Base-by-base conservation (phyloP, 2,329 filamentous ascomycete species). In the Lecanicillium sp. region DNA sequence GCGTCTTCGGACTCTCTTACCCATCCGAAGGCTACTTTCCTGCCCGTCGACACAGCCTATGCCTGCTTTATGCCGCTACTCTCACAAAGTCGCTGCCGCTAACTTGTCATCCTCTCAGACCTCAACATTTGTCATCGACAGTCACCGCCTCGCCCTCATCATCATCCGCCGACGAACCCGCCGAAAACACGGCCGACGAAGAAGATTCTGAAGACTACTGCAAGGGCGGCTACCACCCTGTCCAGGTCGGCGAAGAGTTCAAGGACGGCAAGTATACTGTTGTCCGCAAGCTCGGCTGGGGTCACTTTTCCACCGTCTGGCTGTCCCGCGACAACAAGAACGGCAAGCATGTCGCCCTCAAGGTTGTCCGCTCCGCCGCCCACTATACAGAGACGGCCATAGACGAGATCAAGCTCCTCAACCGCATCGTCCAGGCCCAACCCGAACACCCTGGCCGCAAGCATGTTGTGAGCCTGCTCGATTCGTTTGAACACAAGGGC, bases 201-300 rank as follows among this genome's bases (percentile, higher is more conserved):
- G 92, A 98, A 66, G 92, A 98, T 64, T 95, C 87, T 34, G 90
- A 96, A 65, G 92, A 98, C 64, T 98, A 98, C 70, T 95, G 90
- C 76, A 96, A 96, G 67, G 92, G 92, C 55, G 92, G 92, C 44
- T 98, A 96, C 63, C 92, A 98, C 58, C 92, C 92, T 3, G 92
- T 98, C 35, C 75, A 80, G 53, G 83, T 96, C 44, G 92, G 92
- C 53, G 92, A 98, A 67, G 84, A 88, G 56, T 96, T 95, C 75
- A 96, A 96, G 62, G 87, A 96, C 60, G 89, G 87, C 51, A 90
- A 86, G 67, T 98, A 98, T 66, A 92, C 89, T 13, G 81, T 96
- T 42, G 85, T 96, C 61, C 84, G 89, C 65, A 96, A 96, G 70
- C 74, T 96, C 38, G 90, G 90, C 51, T 96, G 90, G 90, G 92